Percentiles rank a stretch among this genome's conserved stretches.
Evolutionary conservation across 352 stramenopile species (phyloP).

Genomic region (Heterotrichella gracilis): DNA sequence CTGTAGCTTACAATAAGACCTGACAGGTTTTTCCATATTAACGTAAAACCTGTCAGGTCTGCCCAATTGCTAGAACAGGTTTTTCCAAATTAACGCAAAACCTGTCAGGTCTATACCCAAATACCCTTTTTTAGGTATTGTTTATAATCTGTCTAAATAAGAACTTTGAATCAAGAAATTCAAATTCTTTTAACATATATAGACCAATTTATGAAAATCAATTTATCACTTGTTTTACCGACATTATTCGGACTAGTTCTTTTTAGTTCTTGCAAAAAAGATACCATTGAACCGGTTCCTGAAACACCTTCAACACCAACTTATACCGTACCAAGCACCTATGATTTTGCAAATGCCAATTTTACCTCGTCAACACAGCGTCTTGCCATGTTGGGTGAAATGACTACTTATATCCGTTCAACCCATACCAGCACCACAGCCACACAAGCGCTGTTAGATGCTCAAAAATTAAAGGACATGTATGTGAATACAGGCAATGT

Average conservation of each 20-base stretch:
- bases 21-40: too few species aligned
- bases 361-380: background rate
- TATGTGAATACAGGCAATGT: background rate
- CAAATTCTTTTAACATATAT: too few species aligned
- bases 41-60: too few species aligned
- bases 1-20: too few species aligned
- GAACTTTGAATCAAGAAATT: background rate
- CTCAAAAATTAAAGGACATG: conserved; percentile 2
- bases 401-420: background rate
- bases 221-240: background rate
- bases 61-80: too few species aligned
- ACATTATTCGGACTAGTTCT: background rate
- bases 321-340: background rate
- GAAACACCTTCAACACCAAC: background rate
- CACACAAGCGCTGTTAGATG: background rate
- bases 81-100: too few species aligned
- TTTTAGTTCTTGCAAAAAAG: background rate
- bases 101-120: too few species aligned
- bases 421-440: background rate
- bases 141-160: background rate
- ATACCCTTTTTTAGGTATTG: background rate
- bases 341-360: conserved; percentile 6
- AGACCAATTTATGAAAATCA: background rate
- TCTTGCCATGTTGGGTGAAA: background rate
- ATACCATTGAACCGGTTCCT: background rate